Base-by-base conservation (phyloP, 768 basidiomycete genomes). In the Lactarius vividus region DNA sequence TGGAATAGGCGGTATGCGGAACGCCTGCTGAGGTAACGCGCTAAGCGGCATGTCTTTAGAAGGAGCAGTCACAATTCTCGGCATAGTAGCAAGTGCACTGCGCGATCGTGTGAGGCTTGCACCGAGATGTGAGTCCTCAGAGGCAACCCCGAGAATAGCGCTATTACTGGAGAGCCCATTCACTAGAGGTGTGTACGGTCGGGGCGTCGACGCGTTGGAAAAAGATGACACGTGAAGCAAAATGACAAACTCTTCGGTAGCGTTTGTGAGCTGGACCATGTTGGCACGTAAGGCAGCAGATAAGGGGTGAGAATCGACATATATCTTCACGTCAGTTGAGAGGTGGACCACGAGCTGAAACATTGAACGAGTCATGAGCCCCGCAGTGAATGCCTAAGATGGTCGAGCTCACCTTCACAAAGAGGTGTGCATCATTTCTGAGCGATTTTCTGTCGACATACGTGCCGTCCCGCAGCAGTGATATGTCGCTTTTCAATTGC, bases 161-260 rank as follows among this genome's bases (percentile, higher is more conserved):
- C 57, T 55, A 35, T 62, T 66, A 44, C 60, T 62, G 20, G 68
- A 63, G 52, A 62, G 59, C 9, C 53, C 67, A 26, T 65, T 61
- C 20, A 57, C 61, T n/a, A 69, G 20, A 46, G 91, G 88, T 49
- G 89, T 88, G 73, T 84, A 85, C 15, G 88, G 80, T 44, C 85
- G 80, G 46, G 78, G 77, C 10, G 83, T 82, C 18, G 83, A 74
- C 4, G 83, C 76, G 11, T 87, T 84, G 52, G 92, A 85, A 70
- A 91, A 86, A 0, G 90, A 92, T 8, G 94, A 93, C 56, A 94
- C 88, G 72, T 93, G 91, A 20, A 96, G 79, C 57, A 96, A 80
- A 69, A 93, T 91, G 57, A 91, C 88, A 71, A 94, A 90, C 74
- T 92, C 92, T 75, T 96, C 88, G 13, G 94, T 93, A 15, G 88